These are phyloP conservation scores for Anisogramma anomala DNA, from an alignment of 2,329 filamentous ascomycete genomes.

Conservation along the genomic window DNA sequence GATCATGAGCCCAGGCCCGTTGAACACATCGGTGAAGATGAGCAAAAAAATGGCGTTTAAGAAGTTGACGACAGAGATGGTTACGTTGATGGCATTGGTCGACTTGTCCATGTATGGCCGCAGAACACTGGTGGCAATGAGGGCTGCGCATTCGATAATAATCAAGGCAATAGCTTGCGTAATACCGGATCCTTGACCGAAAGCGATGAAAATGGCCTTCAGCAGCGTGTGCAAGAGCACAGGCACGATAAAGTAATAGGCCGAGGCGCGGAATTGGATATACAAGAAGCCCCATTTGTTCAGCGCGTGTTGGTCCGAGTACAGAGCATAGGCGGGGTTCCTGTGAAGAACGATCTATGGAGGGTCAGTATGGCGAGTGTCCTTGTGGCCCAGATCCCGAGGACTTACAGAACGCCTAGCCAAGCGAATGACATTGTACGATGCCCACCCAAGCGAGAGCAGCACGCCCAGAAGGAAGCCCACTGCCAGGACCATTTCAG, in stretches of 20 bases:
- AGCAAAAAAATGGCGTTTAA: conserved; percentile 70
- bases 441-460: conserved; percentile 62
- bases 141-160: conserved; percentile 59
- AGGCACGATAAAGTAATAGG: conserved; percentile 79
- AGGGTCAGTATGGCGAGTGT: background rate
- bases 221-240: conserved; percentile 59
- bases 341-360: conserved; percentile 59
- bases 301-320: conserved; percentile 70
- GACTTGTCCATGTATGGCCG: conserved; percentile 94
- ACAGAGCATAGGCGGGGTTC: conserved; percentile 82
- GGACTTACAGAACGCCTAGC: conserved; percentile 55
- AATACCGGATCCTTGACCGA: conserved; percentile 53
- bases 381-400: background rate
- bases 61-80: conserved; percentile 73
- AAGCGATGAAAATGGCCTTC: conserved; percentile 73
- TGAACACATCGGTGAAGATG: conserved; percentile 72
- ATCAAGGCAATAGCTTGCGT: conserved; percentile 67
- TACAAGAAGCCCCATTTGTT: conserved; percentile 94
- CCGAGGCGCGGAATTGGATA: conserved; percentile 77
- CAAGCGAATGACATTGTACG: conserved; percentile 70
- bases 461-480: conserved; percentile 72
- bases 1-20: conserved; percentile 64
- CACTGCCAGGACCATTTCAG: conserved; percentile 66
- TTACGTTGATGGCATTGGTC: conserved; percentile 82
- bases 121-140: conserved; percentile 62